Conservation (phyloP, 2,329 filamentous ascomycete genomes). For the Colletotrichum agaves region DNA sequence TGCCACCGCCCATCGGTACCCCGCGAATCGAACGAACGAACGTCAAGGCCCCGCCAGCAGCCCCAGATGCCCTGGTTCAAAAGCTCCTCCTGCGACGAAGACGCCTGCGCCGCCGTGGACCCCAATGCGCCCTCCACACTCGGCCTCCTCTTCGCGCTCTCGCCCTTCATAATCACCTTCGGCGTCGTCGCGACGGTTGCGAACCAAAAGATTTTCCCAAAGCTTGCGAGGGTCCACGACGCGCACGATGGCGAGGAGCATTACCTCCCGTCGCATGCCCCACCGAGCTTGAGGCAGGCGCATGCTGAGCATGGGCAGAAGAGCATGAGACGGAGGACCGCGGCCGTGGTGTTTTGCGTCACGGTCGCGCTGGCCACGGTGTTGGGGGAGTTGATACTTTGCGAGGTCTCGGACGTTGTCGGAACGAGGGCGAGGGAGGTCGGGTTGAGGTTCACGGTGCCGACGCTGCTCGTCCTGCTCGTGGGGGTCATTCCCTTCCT, state of each 20-base stretch:
- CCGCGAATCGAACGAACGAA: conserved; percentile 18
- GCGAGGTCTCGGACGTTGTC: conserved; percentile 84
- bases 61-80: conserved; percentile 40
- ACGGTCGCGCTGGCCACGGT: conserved; percentile 83
- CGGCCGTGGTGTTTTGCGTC: conserved; percentile 76
- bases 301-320: conserved; percentile 69
- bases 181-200: conserved; percentile 70
- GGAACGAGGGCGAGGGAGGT: conserved; percentile 73
- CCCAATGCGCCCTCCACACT: conserved; percentile 52
- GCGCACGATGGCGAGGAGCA: conserved; percentile 68
- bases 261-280: conserved; percentile 71
- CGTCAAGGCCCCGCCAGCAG: conserved; percentile 22
- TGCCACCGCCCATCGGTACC: not conserved
- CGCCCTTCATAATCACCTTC: conserved; percentile 79
- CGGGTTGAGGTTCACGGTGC: conserved; percentile 76
- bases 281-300: conserved; percentile 65
- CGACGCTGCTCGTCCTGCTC: conserved; percentile 76
- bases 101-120: conserved; percentile 62
- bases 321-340: conserved; percentile 60
- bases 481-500: conserved; percentile 82
- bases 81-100: conserved; percentile 64
- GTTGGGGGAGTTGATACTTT: conserved; percentile 82
- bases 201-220: conserved; percentile 76
- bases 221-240: conserved; percentile 68
- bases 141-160: conserved; percentile 67